A percentile compares a stretch with the other conserved stretches of the same genome.
phyloP scores from a whole-genome alignment of 2,329 filamentous ascomycete genomes.

The Harringtonia lauricola region DNA sequence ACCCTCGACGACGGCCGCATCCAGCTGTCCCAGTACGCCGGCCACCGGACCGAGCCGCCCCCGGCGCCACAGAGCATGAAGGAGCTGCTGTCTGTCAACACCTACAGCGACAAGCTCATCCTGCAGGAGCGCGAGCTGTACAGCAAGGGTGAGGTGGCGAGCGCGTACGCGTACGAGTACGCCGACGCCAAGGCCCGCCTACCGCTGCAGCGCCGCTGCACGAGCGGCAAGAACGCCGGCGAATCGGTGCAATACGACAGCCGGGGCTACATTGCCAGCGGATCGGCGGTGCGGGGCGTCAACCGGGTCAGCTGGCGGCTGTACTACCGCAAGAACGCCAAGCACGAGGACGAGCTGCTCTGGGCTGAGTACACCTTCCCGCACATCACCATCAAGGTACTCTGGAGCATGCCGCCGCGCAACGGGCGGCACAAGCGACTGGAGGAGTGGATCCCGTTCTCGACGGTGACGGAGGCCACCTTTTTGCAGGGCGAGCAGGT shows the following conservation, averaged over 20 bases:
- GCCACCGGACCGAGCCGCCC: slow-evolving; percentile 30
- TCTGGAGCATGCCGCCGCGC: slow-evolving; percentile 40
- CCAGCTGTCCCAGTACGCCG: slow-evolving; percentile 11
- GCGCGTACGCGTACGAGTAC: slow-evolving; percentile 11
- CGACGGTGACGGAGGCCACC: slow-evolving; percentile 41
- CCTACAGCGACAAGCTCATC: slow-evolving; percentile 33
- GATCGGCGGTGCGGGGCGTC: slow-evolving; percentile 39
- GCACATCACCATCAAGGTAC: slow-evolving; percentile 41
- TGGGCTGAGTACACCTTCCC: slow-evolving; percentile 41
- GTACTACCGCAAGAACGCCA: slow-evolving; percentile 40
- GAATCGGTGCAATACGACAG: slow-evolving; percentile 39
- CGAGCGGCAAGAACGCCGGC: slow-evolving; percentile 30
- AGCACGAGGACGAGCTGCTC: slow-evolving; percentile 42
- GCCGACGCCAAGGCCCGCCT: slow-evolving; percentile 25
- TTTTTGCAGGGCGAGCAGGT: slow-evolving; percentile 41
- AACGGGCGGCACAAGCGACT: slow-evolving; percentile 37
- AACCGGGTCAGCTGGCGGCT: slow-evolving; percentile 43
- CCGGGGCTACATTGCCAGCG: slow-evolving; percentile 39
- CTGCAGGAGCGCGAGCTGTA: slow-evolving; percentile 19
- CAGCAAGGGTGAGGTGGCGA: slow-evolving; percentile 13
- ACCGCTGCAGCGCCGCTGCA: slow-evolving; percentile 32
- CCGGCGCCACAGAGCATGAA: slow-evolving; percentile 24
- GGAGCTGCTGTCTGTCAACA: slow-evolving; percentile 31
- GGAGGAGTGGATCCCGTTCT: slow-evolving; percentile 43
- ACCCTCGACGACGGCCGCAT: slow-evolving; percentile 2